Conservation (phyloP, 495 filamentous ascomycete species). For the Aspergillus sclerotiicarbonarius region DNA sequence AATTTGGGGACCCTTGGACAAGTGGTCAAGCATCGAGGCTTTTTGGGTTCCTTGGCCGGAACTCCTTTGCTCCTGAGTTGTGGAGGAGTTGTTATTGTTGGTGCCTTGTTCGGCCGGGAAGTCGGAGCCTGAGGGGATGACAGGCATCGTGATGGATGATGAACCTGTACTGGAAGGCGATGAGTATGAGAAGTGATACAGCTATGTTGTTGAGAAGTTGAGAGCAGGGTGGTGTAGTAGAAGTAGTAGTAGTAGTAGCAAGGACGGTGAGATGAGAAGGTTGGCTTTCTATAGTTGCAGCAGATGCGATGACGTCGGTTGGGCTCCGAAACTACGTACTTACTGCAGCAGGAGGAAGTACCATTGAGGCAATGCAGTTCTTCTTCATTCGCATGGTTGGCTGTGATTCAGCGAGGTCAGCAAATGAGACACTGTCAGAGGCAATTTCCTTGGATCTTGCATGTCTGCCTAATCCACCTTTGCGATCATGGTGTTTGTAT, state of each 20-base stretch:
- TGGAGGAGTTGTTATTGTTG: constrained; percentile 20
- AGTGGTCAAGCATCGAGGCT: constrained; percentile 32
- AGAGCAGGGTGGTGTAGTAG: not conserved
- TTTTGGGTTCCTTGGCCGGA: constrained; percentile 28
- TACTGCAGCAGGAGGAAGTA: not conserved
- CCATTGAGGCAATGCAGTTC: not conserved
- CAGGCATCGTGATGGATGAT: constrained; percentile 26
- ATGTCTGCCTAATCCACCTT: constrained; percentile 2
- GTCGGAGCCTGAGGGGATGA: constrained; percentile 32
- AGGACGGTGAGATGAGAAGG: not conserved
- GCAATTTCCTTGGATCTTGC: constrained; percentile 2
- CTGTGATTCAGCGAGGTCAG: not conserved
- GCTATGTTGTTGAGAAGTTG: not conserved
- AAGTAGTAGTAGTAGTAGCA: not conserved
- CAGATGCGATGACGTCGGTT: constrained; percentile 9
- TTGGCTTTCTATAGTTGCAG: constrained; percentile 6
- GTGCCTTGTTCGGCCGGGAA: constrained; percentile 24
- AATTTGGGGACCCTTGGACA: constrained; percentile 48
- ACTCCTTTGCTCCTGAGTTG: constrained; percentile 17
- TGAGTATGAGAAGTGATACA: not conserved
- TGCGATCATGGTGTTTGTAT: not conserved
- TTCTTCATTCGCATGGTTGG: not conserved
- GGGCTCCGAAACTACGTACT: not conserved
- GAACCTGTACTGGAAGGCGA: not conserved
- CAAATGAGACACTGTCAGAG: constrained; percentile 1